Percentiles rank a stretch among this genome's conserved stretches.
phyloP scores from a whole-genome alignment of 2,329 filamentous ascomycete species.

The Sclerotinia spermophila region DNA sequence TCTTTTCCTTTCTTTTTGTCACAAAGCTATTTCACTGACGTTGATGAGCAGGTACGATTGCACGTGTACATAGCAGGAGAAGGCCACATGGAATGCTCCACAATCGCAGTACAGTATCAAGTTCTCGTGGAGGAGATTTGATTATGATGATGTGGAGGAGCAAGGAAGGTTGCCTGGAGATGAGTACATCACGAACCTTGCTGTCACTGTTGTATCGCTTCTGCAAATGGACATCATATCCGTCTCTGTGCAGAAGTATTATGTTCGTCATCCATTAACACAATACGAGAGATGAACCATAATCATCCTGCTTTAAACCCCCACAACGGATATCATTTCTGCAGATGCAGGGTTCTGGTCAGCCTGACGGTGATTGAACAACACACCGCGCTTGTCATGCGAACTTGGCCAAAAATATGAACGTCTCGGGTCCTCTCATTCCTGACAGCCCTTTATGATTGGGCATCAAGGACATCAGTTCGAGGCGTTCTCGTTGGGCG shows the following conservation, averaged over 20 bases:
- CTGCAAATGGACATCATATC: constrained; percentile 9
- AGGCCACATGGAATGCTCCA: constrained; percentile 13
- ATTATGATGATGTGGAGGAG: neutral
- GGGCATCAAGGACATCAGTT: constrained; percentile 32
- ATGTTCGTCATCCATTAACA: constrained; percentile 14
- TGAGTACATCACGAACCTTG: constrained; percentile 9
- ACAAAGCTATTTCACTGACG: neutral
- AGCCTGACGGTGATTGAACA: constrained; percentile 31
- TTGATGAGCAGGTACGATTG: constrained; percentile 9
- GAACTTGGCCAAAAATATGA: constrained; percentile 22
- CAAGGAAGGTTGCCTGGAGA: neutral
- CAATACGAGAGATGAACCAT: constrained; percentile 16
- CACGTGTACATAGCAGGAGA: constrained; percentile 10
- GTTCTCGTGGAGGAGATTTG: neutral
- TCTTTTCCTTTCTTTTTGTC: constrained; percentile 2
- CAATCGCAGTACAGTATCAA: constrained; percentile 5
- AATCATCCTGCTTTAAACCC: constrained; percentile 19
- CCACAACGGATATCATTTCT: constrained; percentile 25
- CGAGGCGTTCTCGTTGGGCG: constrained; percentile 33
- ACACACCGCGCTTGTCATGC: constrained; percentile 32
- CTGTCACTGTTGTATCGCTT: constrained; percentile 12
- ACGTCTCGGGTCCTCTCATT: constrained; percentile 23
- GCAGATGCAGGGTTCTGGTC: constrained; percentile 30
- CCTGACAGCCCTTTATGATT: constrained; percentile 31
- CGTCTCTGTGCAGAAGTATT: constrained; percentile 10